Base-by-base conservation (phyloP, 352 stramenopile species). In the Phytopythium litorale region DNA sequence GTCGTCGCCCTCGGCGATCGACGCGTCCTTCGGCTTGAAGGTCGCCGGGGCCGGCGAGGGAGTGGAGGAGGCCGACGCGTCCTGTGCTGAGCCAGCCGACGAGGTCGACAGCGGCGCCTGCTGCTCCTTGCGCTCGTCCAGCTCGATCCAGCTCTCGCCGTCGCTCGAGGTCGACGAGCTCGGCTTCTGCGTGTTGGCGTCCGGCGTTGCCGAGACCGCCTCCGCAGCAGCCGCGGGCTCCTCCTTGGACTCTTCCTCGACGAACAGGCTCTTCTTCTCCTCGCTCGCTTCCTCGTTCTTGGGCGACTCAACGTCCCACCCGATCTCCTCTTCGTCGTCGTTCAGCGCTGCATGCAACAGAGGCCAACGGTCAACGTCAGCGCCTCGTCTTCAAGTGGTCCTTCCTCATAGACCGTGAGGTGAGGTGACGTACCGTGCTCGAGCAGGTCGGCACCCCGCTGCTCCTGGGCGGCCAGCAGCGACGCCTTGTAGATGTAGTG, bases 401-500 rank as follows among this genome's bases (percentile, higher is more conserved):
- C n/a, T 35, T 28, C 23, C 4, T 7, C 7, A 16, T 21, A 6
- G 11, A 7, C 18, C 11, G n/a, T 21, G 18, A n/a, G 32, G 23
- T 19, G 13, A 52, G 32, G 2, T 15, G 35, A 66, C 75, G 45
- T 53, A 88, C 79, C 81, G 38, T 89, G 79, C 54, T 89, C 77
- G 8, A 91, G 61, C 54, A 91, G 51, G 40, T 88, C 71, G 0
- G 81, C 81, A 45, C 79, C 74, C 4, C 79, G 79, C 60, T 89
- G 70, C 58, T 91, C 79, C 56, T 91, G 81, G 4, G 81, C 81
- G 19, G 81, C 79, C 37, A 91, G 45, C 8, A 88, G 67, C 55
- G 79, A 87, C 21, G 79, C 79, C 62, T 91, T 91, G 73, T 89
- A 91, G 28, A 91, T 74, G 58, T 91, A 91, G 51, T 91, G 73